phyloP scores from a whole-genome alignment of 192 early-diverging fungal species.

The Gryganskiella cystojenkinii region DNA sequence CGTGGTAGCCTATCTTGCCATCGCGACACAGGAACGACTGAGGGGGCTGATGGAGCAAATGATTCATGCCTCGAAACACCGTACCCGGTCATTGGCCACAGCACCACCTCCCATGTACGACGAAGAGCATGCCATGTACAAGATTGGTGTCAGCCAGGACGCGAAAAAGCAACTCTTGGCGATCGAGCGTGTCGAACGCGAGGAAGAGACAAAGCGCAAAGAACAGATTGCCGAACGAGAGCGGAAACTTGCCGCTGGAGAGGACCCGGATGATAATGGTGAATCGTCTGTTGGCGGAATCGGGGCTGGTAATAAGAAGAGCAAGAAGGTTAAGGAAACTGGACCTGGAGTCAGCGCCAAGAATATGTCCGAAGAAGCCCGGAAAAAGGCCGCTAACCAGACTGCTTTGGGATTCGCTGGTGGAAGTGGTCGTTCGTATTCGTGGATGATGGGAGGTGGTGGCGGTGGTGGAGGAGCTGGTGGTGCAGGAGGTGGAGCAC shows the following conservation, averaged over 20 bases:
- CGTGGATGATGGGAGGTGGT: constrained; percentile 48
- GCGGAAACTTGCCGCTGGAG: constrained; percentile 39
- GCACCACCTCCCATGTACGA: constrained; percentile 66
- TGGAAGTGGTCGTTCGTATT: constrained; percentile 40
- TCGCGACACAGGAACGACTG: constrained; percentile 76
- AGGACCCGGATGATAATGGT: constrained; percentile 49
- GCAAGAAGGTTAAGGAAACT: constrained; percentile 42
- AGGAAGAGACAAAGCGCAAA: constrained; percentile 71
- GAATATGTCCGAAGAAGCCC: constrained; percentile 49
- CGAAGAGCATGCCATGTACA: constrained; percentile 72
- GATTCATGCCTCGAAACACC: constrained; percentile 76
- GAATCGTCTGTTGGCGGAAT: constrained; percentile 21
- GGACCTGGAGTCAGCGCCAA: constrained; percentile 57
- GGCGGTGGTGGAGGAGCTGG: constrained; percentile 33
- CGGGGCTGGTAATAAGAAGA: constrained; percentile 33
- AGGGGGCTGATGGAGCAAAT: constrained; percentile 73
- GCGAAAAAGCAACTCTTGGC: constrained; percentile 75
- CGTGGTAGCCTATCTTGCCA: constrained; percentile 68
- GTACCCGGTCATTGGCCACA: constrained; percentile 68
- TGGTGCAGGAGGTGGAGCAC: constrained; percentile 13
- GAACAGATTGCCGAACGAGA: constrained; percentile 57
- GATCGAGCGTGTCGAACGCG: constrained; percentile 74
- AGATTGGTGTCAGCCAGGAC: constrained; percentile 72
- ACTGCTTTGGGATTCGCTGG: constrained; percentile 44
- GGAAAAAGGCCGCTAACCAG: constrained; percentile 50